Evolutionary conservation across 495 filamentous ascomycete species (phyloP).

Genomic region (Aspergillus wentii): DNA sequence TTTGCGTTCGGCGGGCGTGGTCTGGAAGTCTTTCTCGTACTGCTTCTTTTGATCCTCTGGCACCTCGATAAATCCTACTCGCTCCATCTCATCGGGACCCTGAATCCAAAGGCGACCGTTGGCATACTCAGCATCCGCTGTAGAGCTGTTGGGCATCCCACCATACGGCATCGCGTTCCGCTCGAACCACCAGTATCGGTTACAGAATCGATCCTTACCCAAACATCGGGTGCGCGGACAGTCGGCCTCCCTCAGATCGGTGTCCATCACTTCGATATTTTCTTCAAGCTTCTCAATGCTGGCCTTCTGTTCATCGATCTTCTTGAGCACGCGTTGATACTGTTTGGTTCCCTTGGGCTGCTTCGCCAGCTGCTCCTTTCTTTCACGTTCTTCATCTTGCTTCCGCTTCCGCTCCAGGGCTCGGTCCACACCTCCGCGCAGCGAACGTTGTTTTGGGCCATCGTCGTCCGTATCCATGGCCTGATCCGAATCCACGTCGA

Average conservation of each 20-base stretch:
- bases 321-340: slow-evolving; percentile 78
- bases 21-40: slow-evolving; percentile 60
- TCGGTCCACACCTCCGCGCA: slow-evolving; percentile 73
- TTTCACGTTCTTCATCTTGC: slow-evolving; percentile 75
- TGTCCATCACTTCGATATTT: slow-evolving; percentile 77
- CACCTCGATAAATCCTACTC: slow-evolving; percentile 77
- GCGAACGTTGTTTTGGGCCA: slow-evolving; percentile 55
- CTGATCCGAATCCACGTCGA: slow-evolving; percentile 51
- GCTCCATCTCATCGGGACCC: slow-evolving; percentile 86
- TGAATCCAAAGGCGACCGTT: slow-evolving; percentile 96
- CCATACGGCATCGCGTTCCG: slow-evolving; percentile 96
- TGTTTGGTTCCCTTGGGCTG: slow-evolving; percentile 84
- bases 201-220: slow-evolving; percentile 93
- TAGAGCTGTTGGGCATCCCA: slow-evolving; percentile 83
- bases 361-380: slow-evolving; percentile 72
- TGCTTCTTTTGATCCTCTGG: slow-evolving; percentile 59
- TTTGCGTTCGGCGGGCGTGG: slow-evolving; percentile 82
- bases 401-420: slow-evolving; percentile 78
- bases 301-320: slow-evolving; percentile 80
- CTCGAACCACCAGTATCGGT: slow-evolving; percentile 98
- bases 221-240: slow-evolving; percentile 84
- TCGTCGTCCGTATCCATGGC: slow-evolving; percentile 57
- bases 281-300: slow-evolving; percentile 75
- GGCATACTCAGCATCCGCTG: slow-evolving; percentile 78
- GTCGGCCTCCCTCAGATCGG: slow-evolving; percentile 88